phyloP scores from a whole-genome alignment of 2,329 filamentous ascomycete species.

The Penicillium sp. region DNA sequence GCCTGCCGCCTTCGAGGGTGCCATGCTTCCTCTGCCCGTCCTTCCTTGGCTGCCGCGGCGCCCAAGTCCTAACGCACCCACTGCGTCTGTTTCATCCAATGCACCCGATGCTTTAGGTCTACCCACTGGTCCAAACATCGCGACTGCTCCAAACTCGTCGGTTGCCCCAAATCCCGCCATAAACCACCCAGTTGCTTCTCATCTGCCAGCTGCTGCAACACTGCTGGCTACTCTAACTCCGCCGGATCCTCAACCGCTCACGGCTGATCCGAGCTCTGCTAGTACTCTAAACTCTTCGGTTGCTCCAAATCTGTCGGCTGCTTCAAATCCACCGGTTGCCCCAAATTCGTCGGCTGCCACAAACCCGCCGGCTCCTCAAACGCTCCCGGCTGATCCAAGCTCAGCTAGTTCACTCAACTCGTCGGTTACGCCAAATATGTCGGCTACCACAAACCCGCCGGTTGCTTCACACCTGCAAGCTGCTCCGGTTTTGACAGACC shows the following conservation, averaged over 20 bases:
- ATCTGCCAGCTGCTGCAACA: no score
- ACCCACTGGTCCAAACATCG: background rate
- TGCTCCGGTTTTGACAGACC: background rate
- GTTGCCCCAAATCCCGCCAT: background rate
- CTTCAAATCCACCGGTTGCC: no score
- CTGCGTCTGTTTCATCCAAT: background rate
- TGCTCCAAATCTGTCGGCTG: no score
- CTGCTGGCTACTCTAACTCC: no score
- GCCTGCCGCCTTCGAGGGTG: conserved; percentile 4
- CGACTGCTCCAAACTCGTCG: background rate
- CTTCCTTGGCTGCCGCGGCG: background rate
- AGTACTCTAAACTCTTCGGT: no score
- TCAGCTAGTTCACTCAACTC: background rate
- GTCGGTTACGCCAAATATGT: background rate
- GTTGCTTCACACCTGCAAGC: background rate
- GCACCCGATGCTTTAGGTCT: background rate
- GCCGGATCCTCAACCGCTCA: no score
- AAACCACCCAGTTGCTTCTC: background rate
- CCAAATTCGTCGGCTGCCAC: no score
- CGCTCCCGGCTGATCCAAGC: no score
- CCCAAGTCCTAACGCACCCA: background rate
- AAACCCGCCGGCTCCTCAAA: no score
- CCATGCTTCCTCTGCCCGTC: background rate
- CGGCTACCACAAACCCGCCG: background rate
- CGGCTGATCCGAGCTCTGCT: no score